Conservation (phyloP, 108 stramenopile species). For the Cyclostephanos tholiformis region DNA sequence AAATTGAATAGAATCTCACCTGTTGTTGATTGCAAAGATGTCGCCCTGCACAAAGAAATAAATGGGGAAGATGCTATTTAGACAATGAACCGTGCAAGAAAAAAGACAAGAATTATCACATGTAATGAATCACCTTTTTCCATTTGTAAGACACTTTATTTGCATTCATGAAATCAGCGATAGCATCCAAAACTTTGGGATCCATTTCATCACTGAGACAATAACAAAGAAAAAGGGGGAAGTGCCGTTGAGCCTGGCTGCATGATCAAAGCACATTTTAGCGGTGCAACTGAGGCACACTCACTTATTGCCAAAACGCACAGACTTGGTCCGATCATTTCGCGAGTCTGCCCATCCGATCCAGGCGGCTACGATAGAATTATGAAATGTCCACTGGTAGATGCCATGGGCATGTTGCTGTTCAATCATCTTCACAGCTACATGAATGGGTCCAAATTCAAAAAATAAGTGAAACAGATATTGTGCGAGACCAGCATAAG, state of each 20-base stretch:
- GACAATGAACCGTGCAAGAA: background rate
- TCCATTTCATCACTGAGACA: constrained; percentile 57
- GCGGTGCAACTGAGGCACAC: background rate
- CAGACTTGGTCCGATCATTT: constrained; percentile 73
- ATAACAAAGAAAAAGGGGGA: background rate
- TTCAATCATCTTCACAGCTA: constrained; percentile 65
- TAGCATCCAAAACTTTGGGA: constrained; percentile 51
- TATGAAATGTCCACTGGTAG: constrained; percentile 66
- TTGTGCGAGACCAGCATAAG: background rate
- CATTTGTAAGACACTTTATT: constrained; percentile 71
- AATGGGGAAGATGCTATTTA: background rate
- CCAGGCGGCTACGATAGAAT: constrained; percentile 78
- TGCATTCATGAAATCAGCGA: constrained; percentile 69
- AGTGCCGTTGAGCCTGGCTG: background rate
- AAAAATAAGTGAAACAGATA: background rate
- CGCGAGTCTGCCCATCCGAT: constrained; percentile 78
- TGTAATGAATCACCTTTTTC: constrained; percentile 38
- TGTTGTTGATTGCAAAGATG: constrained; percentile 75
- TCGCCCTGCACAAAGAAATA: constrained; percentile 47
- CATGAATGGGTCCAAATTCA: background rate
- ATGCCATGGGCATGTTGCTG: constrained; percentile 51
- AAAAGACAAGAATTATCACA: background rate
- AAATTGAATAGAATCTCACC: background rate
- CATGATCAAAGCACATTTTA: background rate
- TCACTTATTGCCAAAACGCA: constrained; percentile 64